These are phyloP conservation scores for Quercus dentata DNA, from an alignment of 306 rosid species.

Conservation along the genomic window DNA sequence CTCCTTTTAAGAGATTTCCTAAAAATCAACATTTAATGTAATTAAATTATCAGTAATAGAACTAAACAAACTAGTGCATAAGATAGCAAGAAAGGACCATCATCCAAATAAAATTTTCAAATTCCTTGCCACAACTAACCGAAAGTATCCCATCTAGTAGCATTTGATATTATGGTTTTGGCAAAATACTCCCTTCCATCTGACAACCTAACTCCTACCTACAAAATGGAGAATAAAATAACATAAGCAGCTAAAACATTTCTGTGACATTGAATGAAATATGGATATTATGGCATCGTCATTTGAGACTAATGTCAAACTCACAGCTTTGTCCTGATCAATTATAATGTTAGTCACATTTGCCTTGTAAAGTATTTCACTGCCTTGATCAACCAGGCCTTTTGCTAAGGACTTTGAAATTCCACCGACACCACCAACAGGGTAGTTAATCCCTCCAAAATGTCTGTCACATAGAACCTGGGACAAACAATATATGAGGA, in stretches of 20 bases:
- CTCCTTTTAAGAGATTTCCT: constrained; percentile 77
- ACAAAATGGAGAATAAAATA: constrained; percentile 25
- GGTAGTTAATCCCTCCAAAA: constrained; percentile 93
- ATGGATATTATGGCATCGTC: constrained; percentile 1
- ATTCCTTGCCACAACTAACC: constrained; percentile 48
- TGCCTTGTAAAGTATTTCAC: constrained; percentile 84
- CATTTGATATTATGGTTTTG: constrained; percentile 88
- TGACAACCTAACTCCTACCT: constrained; percentile 89
- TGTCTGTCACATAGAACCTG: constrained; percentile 97
- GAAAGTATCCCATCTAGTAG: constrained; percentile 99
- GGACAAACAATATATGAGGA: neutral
- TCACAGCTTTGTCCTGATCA: constrained; percentile 80
- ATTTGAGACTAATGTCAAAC: constrained; percentile 32
- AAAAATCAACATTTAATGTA: constrained; percentile 13
- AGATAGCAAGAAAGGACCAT: constrained; percentile 23
- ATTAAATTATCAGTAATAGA: neutral
- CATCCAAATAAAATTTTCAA: constrained; percentile 3
- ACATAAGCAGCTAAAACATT: constrained; percentile 20
- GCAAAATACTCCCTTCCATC: constrained; percentile 79
- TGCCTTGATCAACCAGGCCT: constrained; percentile 76
- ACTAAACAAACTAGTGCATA: constrained; percentile 3
- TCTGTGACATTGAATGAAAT: neutral
- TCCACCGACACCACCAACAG: constrained; percentile 92
- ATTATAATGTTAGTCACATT: constrained; percentile 68
- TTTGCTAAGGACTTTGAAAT: constrained; percentile 86